phyloP scores from a whole-genome alignment of 495 filamentous ascomycete genomes.

The Polyplosphaeria fusca region DNA sequence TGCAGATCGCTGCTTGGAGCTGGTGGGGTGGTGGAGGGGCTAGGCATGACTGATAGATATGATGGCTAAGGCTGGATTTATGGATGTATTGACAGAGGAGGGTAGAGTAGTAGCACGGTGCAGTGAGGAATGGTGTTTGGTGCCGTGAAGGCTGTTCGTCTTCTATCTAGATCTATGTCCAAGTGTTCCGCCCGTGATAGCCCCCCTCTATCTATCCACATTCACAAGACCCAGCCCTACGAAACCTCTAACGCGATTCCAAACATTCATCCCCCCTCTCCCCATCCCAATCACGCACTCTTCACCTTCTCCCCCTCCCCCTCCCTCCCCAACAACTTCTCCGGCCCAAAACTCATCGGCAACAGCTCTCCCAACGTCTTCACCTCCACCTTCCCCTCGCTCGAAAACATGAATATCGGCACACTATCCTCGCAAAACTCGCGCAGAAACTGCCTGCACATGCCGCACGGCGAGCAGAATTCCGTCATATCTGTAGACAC shows the following conservation, averaged over 20 bases:
- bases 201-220: too few relatives aligned
- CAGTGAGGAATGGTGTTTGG: too few relatives aligned
- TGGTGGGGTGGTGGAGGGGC: background rate
- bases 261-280: background rate
- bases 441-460: conserved; percentile 52
- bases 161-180: background rate
- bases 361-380: conserved; percentile 62
- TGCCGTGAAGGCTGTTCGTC: background rate
- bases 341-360: conserved; percentile 35
- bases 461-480: conserved; percentile 50
- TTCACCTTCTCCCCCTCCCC: background rate
- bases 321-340: conserved; percentile 29
- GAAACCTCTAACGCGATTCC: background rate
- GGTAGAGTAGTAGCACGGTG: too few relatives aligned
- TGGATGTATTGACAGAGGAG: too few relatives aligned
- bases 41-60: too few relatives aligned
- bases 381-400: conserved; percentile 63
- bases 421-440: conserved; percentile 50
- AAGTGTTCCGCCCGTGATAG: too few relatives aligned
- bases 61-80: too few relatives aligned
- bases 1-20: background rate
- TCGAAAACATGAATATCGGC: conserved; percentile 92
- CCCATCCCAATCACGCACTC: background rate
- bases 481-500: conserved; percentile 72
- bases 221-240: too few relatives aligned